Conservation (phyloP, 495 filamentous ascomycete species). For the Amorphotheca resinae region DNA sequence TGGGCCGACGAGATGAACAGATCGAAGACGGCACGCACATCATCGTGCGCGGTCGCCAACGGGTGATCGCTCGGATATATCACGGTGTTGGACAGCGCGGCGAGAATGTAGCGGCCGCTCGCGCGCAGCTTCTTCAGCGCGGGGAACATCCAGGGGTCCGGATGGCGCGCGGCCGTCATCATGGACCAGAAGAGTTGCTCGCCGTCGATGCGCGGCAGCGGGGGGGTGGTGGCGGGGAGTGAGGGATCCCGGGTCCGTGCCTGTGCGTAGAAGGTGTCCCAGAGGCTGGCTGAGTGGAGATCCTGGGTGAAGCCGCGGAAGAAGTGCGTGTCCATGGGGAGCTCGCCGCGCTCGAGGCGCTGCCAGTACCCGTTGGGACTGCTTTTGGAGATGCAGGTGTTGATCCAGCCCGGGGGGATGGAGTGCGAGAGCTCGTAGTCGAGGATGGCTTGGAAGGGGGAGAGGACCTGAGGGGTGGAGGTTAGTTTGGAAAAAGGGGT, state of each 20-base stretch:
- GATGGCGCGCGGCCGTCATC: constrained; percentile 61
- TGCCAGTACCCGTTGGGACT: constrained; percentile 84
- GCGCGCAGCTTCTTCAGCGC: constrained; percentile 58
- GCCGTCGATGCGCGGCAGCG: constrained; percentile 62
- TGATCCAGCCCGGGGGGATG: constrained; percentile 82
- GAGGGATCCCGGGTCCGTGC: constrained; percentile 2
- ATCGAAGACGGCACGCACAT: constrained; percentile 54
- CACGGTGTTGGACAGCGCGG: constrained; percentile 79
- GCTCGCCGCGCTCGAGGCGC: constrained; percentile 61
- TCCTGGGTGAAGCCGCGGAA: constrained; percentile 67
- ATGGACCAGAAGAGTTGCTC: constrained; percentile 81
- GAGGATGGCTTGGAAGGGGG: constrained; percentile 83
- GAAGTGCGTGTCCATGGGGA: constrained; percentile 58
- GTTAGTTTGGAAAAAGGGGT: too few relatives aligned
- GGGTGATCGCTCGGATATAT: constrained; percentile 61
- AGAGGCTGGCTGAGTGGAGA: constrained; percentile 49
- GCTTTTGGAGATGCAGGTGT: constrained; percentile 69
- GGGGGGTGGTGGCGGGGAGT: constrained; percentile 31
- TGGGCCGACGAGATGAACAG: constrained; percentile 77
- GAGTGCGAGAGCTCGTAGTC: constrained; percentile 65
- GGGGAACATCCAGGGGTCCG: constrained; percentile 80
- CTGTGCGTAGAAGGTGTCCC: constrained; percentile 33
- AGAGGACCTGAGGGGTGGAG: constrained; percentile 78
- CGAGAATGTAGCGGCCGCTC: constrained; percentile 56
- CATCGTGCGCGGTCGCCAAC: constrained; percentile 32